Conservation (phyloP, 495 filamentous ascomycete genomes). For the Echria macrotheca region DNA sequence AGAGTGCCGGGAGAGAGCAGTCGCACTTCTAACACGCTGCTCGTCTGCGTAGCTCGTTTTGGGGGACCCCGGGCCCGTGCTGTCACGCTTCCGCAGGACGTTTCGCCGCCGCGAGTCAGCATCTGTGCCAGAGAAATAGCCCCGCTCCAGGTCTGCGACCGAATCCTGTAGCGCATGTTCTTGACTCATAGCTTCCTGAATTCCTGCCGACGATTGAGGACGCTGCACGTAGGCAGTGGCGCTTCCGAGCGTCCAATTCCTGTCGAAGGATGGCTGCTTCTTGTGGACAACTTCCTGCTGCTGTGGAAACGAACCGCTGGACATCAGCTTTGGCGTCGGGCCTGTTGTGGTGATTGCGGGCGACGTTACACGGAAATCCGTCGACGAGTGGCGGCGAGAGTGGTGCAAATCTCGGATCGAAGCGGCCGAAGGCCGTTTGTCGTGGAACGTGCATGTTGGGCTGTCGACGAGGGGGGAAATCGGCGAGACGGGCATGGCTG, state of each 20-base stretch:
- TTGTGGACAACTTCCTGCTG: conserved; percentile 46
- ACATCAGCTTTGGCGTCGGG: conserved; percentile 31
- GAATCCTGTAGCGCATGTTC: conserved; percentile 34
- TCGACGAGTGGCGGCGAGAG: conserved; percentile 83
- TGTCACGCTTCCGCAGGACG: conserved; percentile 74
- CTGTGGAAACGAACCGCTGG: conserved; percentile 32
- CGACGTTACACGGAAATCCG: conserved; percentile 54
- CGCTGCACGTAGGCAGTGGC: conserved; percentile 30
- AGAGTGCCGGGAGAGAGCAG: conserved; percentile 64
- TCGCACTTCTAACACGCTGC: conserved; percentile 53
- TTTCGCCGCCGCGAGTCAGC: conserved; percentile 68
- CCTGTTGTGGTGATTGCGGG: conserved; percentile 21
- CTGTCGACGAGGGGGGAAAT: conserved; percentile 50
- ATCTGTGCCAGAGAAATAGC: conserved; percentile 91
- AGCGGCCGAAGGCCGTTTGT: conserved; percentile 66
- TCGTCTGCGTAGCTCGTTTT: conserved; percentile 73
- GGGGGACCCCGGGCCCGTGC: conserved; percentile 39
- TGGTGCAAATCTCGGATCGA: conserved; percentile 80
- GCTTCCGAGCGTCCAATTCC: conserved; percentile 76
- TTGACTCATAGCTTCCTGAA: conserved; percentile 32
- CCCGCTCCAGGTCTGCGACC: conserved; percentile 68
- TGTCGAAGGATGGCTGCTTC: conserved; percentile 84
- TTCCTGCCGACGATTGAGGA: conserved; percentile 41
- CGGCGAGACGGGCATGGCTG: conserved; percentile 34
- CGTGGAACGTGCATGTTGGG: conserved; percentile 44